Base-by-base conservation (phyloP, 495 filamentous ascomycete genomes). In the Penicillium verhagenii region DNA sequence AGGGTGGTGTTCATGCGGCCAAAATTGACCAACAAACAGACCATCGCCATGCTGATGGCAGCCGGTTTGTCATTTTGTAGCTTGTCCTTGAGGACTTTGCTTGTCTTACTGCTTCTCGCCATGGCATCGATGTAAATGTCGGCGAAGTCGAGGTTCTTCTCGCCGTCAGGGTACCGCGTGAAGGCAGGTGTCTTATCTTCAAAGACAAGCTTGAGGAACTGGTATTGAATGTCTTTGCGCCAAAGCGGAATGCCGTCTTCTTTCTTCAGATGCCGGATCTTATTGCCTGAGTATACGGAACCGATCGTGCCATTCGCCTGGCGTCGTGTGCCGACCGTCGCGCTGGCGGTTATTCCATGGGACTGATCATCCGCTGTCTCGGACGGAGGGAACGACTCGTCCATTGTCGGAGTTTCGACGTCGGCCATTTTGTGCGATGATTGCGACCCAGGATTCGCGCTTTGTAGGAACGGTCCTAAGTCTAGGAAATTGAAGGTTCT, bases 1-100 rank as follows among this genome's bases (percentile, higher is more conserved):
- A 98, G 76, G 0, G 94, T 98, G 14, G 94, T 98, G 71, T 98
- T 98, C 95, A 98, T 98, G 54, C 94, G 81, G 39, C 94, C 94
- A 57, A 98, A 87, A 68, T 98, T 98, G 63, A 98, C 94, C 65
- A 98, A 75, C 64, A 98, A 74, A 76, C 94, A 98, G 53, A 98
- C 91, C 94, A 98, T 98, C 8, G 94, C 94, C 95, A 98, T 98
- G 65, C 89, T 91, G 67, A 96, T 88, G 25, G 95, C 94, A 39
- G 91, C 91, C 52, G 88, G 84, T 61, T 90, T 87, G 68, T 97
- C 94, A 63, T 84, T 93, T 63, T 96, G 84, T 59, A 98, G 82
- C 78, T 98, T 98, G 62, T 98, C 94, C 66, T 95, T 89, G 47
- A 98, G 79, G 54, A 98, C 95, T 72, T 97, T 97, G 74, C 94